phyloP scores from a whole-genome alignment of 2,329 filamentous ascomycete species.

The Ciborinia camelliae region DNA sequence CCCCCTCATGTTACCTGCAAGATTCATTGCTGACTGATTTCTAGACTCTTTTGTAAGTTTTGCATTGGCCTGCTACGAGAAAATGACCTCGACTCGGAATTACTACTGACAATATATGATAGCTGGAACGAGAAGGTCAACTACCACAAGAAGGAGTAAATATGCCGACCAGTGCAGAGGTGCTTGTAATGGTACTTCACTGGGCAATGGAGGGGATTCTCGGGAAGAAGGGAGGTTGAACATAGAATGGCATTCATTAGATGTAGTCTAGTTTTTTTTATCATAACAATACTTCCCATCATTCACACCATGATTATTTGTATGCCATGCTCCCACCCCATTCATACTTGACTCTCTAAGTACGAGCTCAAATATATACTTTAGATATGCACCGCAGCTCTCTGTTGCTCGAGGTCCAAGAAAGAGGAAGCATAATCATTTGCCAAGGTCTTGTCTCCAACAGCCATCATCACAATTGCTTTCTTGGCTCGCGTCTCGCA shows the following conservation, averaged over 20 bases:
- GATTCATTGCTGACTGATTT: conserved; percentile 22
- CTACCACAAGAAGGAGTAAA: conserved; percentile 69
- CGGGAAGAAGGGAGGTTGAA: conserved; percentile 1
- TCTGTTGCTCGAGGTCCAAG: conserved; percentile 46
- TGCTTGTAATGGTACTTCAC: conserved; percentile 6
- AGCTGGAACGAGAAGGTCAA: conserved; percentile 96
- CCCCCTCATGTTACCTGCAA: conserved; percentile 17
- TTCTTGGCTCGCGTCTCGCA: conserved; percentile 65
- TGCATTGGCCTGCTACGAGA: background rate
- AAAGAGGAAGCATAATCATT: conserved; percentile 55
- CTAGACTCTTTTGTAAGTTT: conserved; percentile 64
- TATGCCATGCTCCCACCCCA: background rate
- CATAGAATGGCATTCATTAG: conserved; percentile 19
- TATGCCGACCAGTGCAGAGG: conserved; percentile 2
- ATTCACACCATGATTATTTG: conserved; percentile 29
- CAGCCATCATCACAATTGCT: conserved; percentile 57
- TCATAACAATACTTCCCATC: conserved; percentile 17
- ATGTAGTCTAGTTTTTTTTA: conserved; percentile 19
- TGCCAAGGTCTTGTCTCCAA: conserved; percentile 53
- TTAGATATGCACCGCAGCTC: conserved; percentile 24
- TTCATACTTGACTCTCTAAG: background rate
- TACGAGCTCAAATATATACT: background rate
- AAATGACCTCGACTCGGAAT: conserved; percentile 14
- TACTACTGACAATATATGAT: conserved; percentile 19
- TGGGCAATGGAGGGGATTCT: background rate